Conservation (phyloP, 176 grass and related monocot species). For the Hyparrhenia diplandra region DNA sequence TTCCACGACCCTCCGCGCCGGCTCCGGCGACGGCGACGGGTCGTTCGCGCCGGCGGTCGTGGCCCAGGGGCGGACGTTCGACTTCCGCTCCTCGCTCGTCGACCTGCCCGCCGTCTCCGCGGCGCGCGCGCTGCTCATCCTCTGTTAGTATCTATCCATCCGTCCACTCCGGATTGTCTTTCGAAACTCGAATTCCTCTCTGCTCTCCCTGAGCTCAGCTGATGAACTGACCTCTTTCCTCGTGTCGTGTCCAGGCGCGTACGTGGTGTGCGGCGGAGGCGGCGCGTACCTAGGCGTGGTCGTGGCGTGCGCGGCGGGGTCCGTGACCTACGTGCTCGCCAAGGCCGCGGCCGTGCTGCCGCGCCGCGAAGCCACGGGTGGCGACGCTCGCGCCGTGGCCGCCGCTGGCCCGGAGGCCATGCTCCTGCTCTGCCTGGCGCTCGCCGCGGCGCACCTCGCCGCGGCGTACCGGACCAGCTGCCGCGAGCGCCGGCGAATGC, state of each 20-base stretch:
- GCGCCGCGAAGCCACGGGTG: background rate
- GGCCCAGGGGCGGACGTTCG: constrained; percentile 47
- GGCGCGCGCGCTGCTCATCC: constrained; percentile 61
- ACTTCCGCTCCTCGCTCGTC: constrained; percentile 63
- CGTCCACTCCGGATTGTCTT: background rate
- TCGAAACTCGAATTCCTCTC: too few relatives aligned
- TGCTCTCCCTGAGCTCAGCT: too few relatives aligned
- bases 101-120: constrained; percentile 77
- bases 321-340: constrained; percentile 53
- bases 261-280: constrained; percentile 52
- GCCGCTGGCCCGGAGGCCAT: constrained; percentile 36
- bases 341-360: constrained; percentile 48
- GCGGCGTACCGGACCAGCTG: constrained; percentile 86
- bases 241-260: constrained; percentile 29
- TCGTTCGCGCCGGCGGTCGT: background rate
- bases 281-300: constrained; percentile 58
- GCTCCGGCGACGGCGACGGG: background rate
- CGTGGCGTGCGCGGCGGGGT: constrained; percentile 35
- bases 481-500: constrained; percentile 77
- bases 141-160: constrained; percentile 38
- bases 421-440: constrained; percentile 61
- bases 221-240: background rate
- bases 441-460: constrained; percentile 75
- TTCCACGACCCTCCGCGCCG: background rate
- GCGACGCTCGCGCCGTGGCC: background rate